phyloP scores from a whole-genome alignment of 805 yeast genomes.

The Suhomyces sp. region DNA sequence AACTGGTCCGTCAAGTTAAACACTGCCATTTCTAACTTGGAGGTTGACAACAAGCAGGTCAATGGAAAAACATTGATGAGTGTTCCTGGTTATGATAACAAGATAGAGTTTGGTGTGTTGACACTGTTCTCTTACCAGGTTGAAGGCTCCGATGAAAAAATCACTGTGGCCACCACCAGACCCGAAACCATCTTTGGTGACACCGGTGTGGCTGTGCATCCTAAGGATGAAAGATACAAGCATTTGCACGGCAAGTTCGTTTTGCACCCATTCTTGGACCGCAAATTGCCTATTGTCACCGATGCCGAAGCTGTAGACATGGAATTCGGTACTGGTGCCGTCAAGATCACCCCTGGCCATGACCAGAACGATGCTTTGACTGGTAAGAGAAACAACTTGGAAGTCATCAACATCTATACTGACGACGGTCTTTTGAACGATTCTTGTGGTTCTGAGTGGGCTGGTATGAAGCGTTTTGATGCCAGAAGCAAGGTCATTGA shows the following conservation, averaged over 20 bases:
- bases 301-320: conserved; percentile 95
- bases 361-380: conserved; percentile 95
- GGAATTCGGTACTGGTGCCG: conserved; percentile 99
- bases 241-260: conserved; percentile 94
- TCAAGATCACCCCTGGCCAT: conserved; percentile 97
- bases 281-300: conserved; percentile 80
- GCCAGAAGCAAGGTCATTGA: conserved; percentile 86
- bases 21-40: conserved; percentile 94
- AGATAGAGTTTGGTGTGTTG: conserved; percentile 92
- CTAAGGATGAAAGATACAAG: conserved; percentile 86
- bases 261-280: conserved; percentile 84
- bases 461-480: conserved; percentile 88
- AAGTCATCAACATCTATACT: conserved; percentile 83
- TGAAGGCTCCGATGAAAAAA: conserved; percentile 77
- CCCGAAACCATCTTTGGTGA: conserved; percentile 99
- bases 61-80: conserved; percentile 75
- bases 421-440: conserved; percentile 91
- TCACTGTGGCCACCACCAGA: conserved; percentile 96
- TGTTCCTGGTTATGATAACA: conserved; percentile 88
- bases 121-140: conserved; percentile 94
- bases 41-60: conserved; percentile 89
- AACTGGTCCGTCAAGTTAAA: conserved; percentile 95
- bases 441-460: conserved; percentile 84
- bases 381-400: conserved; percentile 90
- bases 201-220: conserved; percentile 97